A percentile compares a stretch with the other conserved stretches of the same genome.
These are phyloP conservation scores for Prunus davidiana DNA, from an alignment of 306 rosid species.

Conservation along the genomic window DNA sequence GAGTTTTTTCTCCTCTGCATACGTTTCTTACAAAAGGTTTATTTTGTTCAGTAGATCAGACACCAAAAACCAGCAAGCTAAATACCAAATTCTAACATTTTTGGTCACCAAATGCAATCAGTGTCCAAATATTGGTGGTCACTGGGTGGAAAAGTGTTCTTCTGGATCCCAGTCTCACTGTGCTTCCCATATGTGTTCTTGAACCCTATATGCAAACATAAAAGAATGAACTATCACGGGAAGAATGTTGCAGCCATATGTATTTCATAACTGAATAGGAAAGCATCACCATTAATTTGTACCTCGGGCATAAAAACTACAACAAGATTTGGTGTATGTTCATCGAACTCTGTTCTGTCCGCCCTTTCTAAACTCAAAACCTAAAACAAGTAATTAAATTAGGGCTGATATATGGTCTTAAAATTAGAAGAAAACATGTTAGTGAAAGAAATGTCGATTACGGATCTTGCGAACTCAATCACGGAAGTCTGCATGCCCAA, in stretches of 20 bases:
- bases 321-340: constrained; percentile 73
- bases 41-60: no score
- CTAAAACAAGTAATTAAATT: constrained; percentile 41
- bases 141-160: constrained; percentile 33
- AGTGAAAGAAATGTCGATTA: constrained; percentile 41
- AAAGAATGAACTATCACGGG: background rate
- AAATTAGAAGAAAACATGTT: constrained; percentile 18
- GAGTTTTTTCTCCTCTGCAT: no score
- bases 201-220: constrained; percentile 60
- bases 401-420: constrained; percentile 6
- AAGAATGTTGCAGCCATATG: background rate
- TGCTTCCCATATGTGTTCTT: constrained; percentile 95
- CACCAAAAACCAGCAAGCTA: no score
- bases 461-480: constrained; percentile 90
- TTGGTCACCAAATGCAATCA: no score
- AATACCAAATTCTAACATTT: no score
- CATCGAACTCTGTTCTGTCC: constrained; percentile 78
- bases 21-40: no score
- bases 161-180: constrained; percentile 98
- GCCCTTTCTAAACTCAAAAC: constrained; percentile 90
- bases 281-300: constrained; percentile 4
- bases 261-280: background rate
- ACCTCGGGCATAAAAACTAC: constrained; percentile 99
- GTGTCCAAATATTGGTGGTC: no score
- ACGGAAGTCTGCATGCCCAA: constrained; percentile 97